Conservation (phyloP, 163 green algal species). For the Scenedesmus sp. region DNA sequence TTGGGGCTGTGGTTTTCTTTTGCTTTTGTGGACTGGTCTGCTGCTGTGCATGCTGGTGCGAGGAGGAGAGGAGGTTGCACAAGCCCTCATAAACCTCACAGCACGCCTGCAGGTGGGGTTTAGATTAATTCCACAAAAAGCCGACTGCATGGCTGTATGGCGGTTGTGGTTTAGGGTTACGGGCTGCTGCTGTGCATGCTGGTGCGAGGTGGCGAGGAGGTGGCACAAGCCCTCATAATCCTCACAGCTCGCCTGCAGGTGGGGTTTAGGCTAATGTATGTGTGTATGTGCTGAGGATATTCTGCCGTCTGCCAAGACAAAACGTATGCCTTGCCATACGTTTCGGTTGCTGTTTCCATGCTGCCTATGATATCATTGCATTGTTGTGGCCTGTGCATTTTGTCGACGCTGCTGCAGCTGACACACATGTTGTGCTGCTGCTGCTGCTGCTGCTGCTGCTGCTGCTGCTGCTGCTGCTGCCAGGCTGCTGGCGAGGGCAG, state of each 20-base stretch:
- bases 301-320: too few relatives aligned
- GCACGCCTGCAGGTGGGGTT: slow-evolving; percentile 63
- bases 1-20: neutral
- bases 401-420: neutral
- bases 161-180: neutral
- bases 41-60: slow-evolving; percentile 87
- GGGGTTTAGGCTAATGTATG: neutral
- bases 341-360: neutral
- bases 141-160: neutral
- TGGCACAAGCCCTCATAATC: too few relatives aligned
- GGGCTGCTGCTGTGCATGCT: neutral
- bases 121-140: neutral
- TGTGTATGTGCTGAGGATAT: neutral
- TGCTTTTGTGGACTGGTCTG: slow-evolving; percentile 66
- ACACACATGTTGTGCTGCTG: neutral
- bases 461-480: slow-evolving; percentile 1
- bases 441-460: neutral
- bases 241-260: neutral
- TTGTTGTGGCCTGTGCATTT: neutral
- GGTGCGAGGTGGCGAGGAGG: too few relatives aligned
- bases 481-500: slow-evolving; percentile 6
- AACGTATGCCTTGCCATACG: too few relatives aligned
- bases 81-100: slow-evolving; percentile 72
- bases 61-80: slow-evolving; percentile 63
- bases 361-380: neutral